phyloP scores from a whole-genome alignment of 116 monocot genomes.

The Papilionanthe hybrid region DNA sequence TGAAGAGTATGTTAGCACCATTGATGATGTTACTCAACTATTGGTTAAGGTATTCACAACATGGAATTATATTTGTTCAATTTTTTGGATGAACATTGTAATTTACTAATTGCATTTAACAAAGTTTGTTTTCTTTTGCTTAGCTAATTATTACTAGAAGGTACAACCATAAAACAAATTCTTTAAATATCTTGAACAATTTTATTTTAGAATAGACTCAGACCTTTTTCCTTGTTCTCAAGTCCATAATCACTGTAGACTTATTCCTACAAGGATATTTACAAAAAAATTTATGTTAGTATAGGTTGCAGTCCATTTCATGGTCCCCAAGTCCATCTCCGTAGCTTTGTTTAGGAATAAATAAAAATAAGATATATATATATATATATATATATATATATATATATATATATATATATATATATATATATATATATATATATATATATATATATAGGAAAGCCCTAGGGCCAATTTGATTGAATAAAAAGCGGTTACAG shows the following conservation, averaged over 20 bases:
- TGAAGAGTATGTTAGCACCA: constrained; percentile 60
- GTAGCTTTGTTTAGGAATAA: neutral
- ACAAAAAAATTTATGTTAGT: too few species aligned
- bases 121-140: neutral
- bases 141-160: neutral
- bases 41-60: constrained; percentile 56
- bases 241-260: neutral
- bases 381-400: too few species aligned
- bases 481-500: too few species aligned
- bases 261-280: neutral
- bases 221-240: neutral
- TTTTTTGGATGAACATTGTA: neutral
- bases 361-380: too few species aligned
- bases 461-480: too few species aligned
- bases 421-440: too few species aligned
- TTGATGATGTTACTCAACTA: constrained; percentile 67
- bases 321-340: too few species aligned
- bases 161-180: neutral
- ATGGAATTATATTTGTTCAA: neutral
- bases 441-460: too few species aligned
- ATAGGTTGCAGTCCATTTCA: too few species aligned
- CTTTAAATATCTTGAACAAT: neutral
- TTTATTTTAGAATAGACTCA: neutral
- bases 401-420: too few species aligned
- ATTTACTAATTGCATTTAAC: neutral